Evolutionary conservation across 2,329 filamentous ascomycete species (phyloP), one percentile per base, ranked within the genome.

Genomic region (Dothideomycetidae sp.): DNA sequence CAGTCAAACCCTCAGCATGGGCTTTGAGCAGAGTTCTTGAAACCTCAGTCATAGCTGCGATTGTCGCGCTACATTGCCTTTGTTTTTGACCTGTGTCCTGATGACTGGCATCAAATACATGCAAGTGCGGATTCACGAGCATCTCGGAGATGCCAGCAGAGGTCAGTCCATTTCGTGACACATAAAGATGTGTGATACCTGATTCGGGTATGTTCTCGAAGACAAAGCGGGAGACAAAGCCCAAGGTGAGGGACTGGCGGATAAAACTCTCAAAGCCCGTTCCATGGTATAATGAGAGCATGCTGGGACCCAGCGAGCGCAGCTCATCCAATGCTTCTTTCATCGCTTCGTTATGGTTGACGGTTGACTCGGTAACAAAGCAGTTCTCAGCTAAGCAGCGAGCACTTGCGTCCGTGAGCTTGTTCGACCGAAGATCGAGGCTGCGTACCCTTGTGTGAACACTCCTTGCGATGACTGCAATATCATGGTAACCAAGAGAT

Each of bases 111-210:
- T 77, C 72, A 2, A 76, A 56, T 2, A 70, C 66, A 45, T 71
- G 62, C 5, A 77, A 53, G 19, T 64, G 58, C 36, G 55, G 58
- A 5, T 69, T 69, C 33, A 63, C 55, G 9, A 75, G 47, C 4
- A 76, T 55, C 11, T 63, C 65, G 3, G 65, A 67, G 4, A 71
- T 54, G 1, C 70, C 71, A 49, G 73, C 69, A 1, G 70, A 62
- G 1, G 68, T 72, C 4, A 76, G 50, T 3, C 56, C 47, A 40
- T 76, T 77, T 5, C 63, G 62, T 3, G 71, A 62, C 10, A 76
- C 61, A 46, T 72, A 73, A 2, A 77, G 54, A 53, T 77, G 72
- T 0, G 72, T 75, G 26, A 75, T 63, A 2, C 73, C 73, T 7
- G 59, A 55, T 46, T 67, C 60, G 14, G 66, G 61, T 1, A 67